phyloP scores from a whole-genome alignment of 768 basidiomycete species.

The Agaricus blazei region DNA sequence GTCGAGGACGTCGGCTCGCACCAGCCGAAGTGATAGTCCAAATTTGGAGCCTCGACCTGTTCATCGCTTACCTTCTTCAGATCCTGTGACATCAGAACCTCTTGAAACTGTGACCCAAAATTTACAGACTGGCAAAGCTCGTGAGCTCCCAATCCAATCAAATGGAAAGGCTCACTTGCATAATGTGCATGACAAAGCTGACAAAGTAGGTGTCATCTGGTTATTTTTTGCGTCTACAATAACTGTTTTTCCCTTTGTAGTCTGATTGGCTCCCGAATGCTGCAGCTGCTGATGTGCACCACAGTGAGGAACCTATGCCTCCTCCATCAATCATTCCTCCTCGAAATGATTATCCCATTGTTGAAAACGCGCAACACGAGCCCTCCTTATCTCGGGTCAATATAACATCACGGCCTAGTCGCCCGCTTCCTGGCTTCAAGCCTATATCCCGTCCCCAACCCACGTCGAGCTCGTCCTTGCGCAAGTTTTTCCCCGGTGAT shows the following conservation, averaged over 20 bases:
- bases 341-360: background rate
- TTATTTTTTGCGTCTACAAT: background rate
- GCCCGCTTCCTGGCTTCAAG: constrained; percentile 45
- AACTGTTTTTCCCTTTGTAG: constrained; percentile 11
- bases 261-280: constrained; percentile 13
- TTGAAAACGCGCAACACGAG: background rate
- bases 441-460: constrained; percentile 48
- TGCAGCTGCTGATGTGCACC: constrained; percentile 1
- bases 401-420: constrained; percentile 6
- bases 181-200: constrained; percentile 7
- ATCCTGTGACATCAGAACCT: constrained; percentile 22
- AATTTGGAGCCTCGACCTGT: constrained; percentile 46
- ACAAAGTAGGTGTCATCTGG: background rate
- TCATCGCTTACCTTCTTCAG: constrained; percentile 55
- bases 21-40: constrained; percentile 56
- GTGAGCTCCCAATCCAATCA: constrained; percentile 8
- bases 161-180: constrained; percentile 30
- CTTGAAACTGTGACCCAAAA: constrained; percentile 18
- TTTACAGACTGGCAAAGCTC: constrained; percentile 30
- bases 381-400: constrained; percentile 1
- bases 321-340: constrained; percentile 10
- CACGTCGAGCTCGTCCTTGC: constrained; percentile 45
- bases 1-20: constrained; percentile 40
- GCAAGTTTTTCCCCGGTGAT: constrained; percentile 79
- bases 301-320: constrained; percentile 2